A percentile compares a stretch with the other conserved stretches of the same genome.
Evolutionary conservation across 2,329 filamentous ascomycete genomes (phyloP).

Genomic region (Aspergillus neotritici): DNA sequence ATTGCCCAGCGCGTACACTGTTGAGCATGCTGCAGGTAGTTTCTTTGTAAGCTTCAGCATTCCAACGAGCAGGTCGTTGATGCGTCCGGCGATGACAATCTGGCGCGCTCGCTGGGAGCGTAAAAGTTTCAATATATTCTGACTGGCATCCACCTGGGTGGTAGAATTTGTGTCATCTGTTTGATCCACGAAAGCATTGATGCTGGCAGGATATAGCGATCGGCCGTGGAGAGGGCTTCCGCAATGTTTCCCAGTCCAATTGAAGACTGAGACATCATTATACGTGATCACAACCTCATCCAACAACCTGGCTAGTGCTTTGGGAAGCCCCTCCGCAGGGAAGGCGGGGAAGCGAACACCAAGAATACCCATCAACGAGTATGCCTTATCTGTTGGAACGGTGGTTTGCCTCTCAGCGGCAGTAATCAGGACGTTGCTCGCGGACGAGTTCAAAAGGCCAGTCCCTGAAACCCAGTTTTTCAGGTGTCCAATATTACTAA

Average conservation of each 20-base stretch:
- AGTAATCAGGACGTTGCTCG: slow-evolving; percentile 8
- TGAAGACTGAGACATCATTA: slow-evolving; percentile 14
- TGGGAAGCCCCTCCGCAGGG: slow-evolving; percentile 13
- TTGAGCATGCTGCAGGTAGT: no score
- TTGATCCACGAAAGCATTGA: slow-evolving; percentile 3
- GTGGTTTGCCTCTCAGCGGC: slow-evolving; percentile 11
- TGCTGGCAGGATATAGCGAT: slow-evolving; percentile 8
- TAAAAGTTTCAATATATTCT: not conserved
- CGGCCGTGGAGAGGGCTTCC: slow-evolving; percentile 6
- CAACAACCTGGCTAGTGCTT: slow-evolving; percentile 11
- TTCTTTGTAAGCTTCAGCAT: no score
- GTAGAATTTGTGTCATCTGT: no score
- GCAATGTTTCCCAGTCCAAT: slow-evolving; percentile 10
- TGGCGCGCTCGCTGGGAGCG: no score
- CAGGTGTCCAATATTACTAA: not conserved
- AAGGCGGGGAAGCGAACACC: slow-evolving; percentile 15
- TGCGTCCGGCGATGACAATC: no score
- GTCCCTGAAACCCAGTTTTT: no score
- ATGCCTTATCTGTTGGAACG: slow-evolving; percentile 13
- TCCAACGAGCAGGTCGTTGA: no score
- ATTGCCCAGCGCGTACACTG: no score
- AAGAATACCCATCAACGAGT: slow-evolving; percentile 17
- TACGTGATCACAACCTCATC: slow-evolving; percentile 14
- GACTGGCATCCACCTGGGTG: no score
- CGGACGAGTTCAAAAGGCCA: not conserved